Evolutionary conservation across 441 rosid species (phyloP).

Genomic region (Populus hybrid): DNA sequence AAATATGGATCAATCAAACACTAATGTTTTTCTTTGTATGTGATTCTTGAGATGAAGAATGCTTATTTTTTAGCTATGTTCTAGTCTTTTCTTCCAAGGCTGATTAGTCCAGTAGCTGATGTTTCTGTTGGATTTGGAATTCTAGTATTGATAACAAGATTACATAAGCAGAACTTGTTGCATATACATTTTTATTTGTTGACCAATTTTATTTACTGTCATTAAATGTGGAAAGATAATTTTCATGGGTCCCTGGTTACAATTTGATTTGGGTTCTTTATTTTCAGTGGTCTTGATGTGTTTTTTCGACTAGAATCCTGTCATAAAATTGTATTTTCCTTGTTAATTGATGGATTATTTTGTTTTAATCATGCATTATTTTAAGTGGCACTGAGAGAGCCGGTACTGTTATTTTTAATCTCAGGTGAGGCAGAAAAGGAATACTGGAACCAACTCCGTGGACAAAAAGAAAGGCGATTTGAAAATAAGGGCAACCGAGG

Average conservation of each 20-base stretch:
- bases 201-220: not conserved
- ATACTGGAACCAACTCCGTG: slow-evolving; percentile 64
- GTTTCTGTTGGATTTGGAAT: too few species aligned
- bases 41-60: not conserved
- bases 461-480: slow-evolving; percentile 43
- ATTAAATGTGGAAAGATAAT: not conserved
- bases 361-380: not conserved
- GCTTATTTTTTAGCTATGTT: not conserved
- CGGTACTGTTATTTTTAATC: not conserved
- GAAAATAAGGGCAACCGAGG: slow-evolving; percentile 53
- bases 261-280: not conserved
- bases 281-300: not conserved
- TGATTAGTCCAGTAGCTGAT: not conserved
- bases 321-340: not conserved
- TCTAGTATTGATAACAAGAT: not conserved
- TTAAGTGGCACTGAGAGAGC: slow-evolving; percentile 7
- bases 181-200: not conserved
- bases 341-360: not conserved
- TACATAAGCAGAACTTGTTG: not conserved
- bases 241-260: not conserved
- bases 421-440: slow-evolving; percentile 76
- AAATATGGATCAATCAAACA: not conserved
- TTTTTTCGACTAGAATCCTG: not conserved
- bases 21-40: not conserved
- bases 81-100: not conserved